These are phyloP conservation scores for Aspergillus homomorphus DNA, from an alignment of 495 filamentous ascomycete species.

Conservation along the genomic window DNA sequence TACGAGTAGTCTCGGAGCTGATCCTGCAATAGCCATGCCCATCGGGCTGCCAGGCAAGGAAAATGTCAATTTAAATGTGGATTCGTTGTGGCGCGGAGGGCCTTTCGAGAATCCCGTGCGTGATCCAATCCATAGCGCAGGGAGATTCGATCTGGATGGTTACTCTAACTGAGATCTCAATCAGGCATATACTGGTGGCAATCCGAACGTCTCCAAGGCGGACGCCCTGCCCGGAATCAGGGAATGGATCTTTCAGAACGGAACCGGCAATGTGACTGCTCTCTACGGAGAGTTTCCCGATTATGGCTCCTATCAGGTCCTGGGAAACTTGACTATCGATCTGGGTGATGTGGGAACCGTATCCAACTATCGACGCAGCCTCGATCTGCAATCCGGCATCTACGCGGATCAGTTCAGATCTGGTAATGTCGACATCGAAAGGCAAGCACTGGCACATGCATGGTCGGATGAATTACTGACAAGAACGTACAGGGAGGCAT, in stretches of 20 bases:
- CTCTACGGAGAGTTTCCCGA: slow-evolving; percentile 37
- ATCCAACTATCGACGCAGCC: slow-evolving; percentile 34
- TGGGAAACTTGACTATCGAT: slow-evolving; percentile 43
- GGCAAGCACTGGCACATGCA: too few relatives aligned
- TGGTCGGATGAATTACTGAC: too few relatives aligned
- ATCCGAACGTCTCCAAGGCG: slow-evolving; percentile 33
- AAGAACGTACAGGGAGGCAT: slow-evolving; percentile 4
- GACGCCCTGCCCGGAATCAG: slow-evolving; percentile 39
- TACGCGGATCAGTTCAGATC: slow-evolving; percentile 22
- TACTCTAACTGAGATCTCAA: not conserved
- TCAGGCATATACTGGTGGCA: slow-evolving; percentile 43
- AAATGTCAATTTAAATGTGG: slow-evolving; percentile 42
- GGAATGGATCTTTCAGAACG: slow-evolving; percentile 44
- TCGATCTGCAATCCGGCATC: slow-evolving; percentile 42
- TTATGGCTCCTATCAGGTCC: slow-evolving; percentile 45
- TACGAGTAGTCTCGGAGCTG: slow-evolving; percentile 5
- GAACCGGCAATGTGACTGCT: slow-evolving; percentile 38
- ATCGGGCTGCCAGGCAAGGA: slow-evolving; percentile 35
- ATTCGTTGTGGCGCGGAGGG: slow-evolving; percentile 45
- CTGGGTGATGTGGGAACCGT: slow-evolving; percentile 26
- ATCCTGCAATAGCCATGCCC: slow-evolving; percentile 26
- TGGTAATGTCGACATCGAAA: not conserved
- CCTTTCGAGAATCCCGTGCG: slow-evolving; percentile 32
- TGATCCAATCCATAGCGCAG: not conserved
- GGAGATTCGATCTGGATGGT: not conserved